Evolutionary conservation across 2,329 filamentous ascomycete species (phyloP).

Genomic region (Raffaelea ambrosiae): DNA sequence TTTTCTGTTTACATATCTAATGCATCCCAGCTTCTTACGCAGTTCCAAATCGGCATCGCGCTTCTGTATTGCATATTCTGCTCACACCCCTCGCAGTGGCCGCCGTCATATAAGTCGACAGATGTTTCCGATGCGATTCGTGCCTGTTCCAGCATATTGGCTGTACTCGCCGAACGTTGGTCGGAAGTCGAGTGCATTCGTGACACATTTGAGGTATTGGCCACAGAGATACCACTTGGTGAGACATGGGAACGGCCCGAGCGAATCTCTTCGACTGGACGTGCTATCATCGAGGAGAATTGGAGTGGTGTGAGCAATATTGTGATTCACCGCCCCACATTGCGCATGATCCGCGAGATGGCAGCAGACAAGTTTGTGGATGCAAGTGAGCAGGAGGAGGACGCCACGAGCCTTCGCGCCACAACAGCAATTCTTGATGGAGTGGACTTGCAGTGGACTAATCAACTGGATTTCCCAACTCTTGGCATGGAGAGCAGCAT

Average conservation of each 20-base stretch:
- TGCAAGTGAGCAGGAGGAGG: background rate
- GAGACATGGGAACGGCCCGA: conserved; percentile 5
- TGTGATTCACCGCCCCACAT: conserved; percentile 12
- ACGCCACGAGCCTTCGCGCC: background rate
- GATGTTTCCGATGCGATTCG: conserved; percentile 24
- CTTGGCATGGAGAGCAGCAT: background rate
- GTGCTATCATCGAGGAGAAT: background rate
- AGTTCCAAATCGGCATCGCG: conserved; percentile 26
- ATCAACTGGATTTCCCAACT: background rate
- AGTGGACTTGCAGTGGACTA: conserved; percentile 7
- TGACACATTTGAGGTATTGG: conserved; percentile 25
- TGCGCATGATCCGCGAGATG: conserved; percentile 14
- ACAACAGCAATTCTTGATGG: conserved; percentile 2
- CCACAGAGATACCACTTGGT: conserved; percentile 15
- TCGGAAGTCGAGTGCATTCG: conserved; percentile 23
- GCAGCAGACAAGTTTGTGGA: conserved; percentile 7
- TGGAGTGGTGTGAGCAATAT: conserved; percentile 4
- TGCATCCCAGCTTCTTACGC: conserved; percentile 13
- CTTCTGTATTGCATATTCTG: conserved; percentile 27
- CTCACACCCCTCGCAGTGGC: conserved; percentile 20
- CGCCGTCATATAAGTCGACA: conserved; percentile 18
- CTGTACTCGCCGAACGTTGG: conserved; percentile 27
- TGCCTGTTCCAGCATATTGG: conserved; percentile 25
- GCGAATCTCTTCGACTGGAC: conserved; percentile 5
- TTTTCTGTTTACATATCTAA: background rate